Conservation (phyloP, 2,329 filamentous ascomycete genomes). For the Fusarium globosum region DNA sequence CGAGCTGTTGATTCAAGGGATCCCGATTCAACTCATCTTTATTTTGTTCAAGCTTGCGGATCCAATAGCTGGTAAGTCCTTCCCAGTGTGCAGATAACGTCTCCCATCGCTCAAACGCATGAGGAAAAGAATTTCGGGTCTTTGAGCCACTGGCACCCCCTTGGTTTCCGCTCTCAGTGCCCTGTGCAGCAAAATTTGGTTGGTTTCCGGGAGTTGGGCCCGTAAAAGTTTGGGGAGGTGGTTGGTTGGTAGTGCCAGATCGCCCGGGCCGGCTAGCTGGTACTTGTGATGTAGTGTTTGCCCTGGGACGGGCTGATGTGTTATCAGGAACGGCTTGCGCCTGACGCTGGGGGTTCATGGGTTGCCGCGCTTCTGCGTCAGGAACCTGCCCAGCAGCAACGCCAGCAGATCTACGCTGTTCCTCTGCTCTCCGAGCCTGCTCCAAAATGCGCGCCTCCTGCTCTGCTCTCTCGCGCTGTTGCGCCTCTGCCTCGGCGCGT, state of each 20-base stretch:
- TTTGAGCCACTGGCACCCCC: constrained; percentile 46
- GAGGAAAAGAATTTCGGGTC: constrained; percentile 82
- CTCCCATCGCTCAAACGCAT: constrained; percentile 98
- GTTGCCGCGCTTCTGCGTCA: constrained; percentile 47
- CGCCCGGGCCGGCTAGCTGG: constrained; percentile 37
- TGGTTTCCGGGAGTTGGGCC: constrained; percentile 31
- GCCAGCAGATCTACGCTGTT: constrained; percentile 65
- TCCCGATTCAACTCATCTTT: constrained; percentile 85
- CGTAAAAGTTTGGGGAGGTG: constrained; percentile 39
- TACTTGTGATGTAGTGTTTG: constrained; percentile 44
- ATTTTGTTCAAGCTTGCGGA: constrained; percentile 90
- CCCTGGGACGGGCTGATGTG: constrained; percentile 41
- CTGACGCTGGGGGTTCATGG: constrained; percentile 50
- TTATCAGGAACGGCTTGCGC: constrained; percentile 44
- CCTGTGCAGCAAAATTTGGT: constrained; percentile 29
- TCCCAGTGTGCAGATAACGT: constrained; percentile 98
- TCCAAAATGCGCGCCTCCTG: constrained; percentile 66
- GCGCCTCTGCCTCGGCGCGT: constrained; percentile 73
- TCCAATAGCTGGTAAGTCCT: constrained; percentile 96
- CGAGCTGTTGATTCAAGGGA: constrained; percentile 86
- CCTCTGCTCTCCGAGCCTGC: constrained; percentile 66
- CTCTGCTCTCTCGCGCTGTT: constrained; percentile 67
- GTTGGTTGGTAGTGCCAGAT: constrained; percentile 26
- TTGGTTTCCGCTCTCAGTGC: constrained; percentile 33
- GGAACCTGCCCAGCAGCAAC: constrained; percentile 54